A percentile compares a stretch with the other conserved stretches of the same genome.
Conservation (phyloP, 441 rosid genomes). For the Cnidoscolus chayamansa region DNA sequence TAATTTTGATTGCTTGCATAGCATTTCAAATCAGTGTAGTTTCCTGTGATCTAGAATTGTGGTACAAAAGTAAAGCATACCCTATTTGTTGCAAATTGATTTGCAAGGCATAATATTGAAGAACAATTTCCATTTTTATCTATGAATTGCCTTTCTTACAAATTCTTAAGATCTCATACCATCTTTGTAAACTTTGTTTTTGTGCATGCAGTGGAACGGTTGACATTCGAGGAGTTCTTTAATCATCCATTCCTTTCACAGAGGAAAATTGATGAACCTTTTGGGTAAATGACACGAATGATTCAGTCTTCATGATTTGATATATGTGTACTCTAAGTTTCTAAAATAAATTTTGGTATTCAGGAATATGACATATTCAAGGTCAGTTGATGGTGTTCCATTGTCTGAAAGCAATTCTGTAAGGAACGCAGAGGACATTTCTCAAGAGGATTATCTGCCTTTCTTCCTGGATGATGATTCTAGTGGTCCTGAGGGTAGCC, state of each 20-base stretch:
- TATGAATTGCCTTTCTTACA: background rate
- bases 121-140: background rate
- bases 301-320: constrained; percentile 12
- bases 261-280: constrained; percentile 39
- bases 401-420: constrained; percentile 46
- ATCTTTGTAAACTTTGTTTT: constrained; percentile 8
- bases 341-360: constrained; percentile 27
- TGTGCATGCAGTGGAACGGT: constrained; percentile 56
- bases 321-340: constrained; percentile 20
- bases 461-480: constrained; percentile 82
- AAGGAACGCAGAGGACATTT: constrained; percentile 54
- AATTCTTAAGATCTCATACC: constrained; percentile 4
- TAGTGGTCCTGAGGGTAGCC: constrained; percentile 74
- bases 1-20: constrained; percentile 19
- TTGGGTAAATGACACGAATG: constrained; percentile 44
- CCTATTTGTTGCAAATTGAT: background rate
- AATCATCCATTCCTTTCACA: constrained; percentile 62
- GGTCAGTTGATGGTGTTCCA: constrained; percentile 44
- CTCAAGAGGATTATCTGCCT: constrained; percentile 80
- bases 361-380: constrained; percentile 47
- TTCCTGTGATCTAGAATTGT: constrained; percentile 8
- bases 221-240: constrained; percentile 77
- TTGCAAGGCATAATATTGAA: background rate
- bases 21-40: background rate
- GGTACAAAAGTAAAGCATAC: constrained; percentile 1